Evolutionary conservation across 2,329 filamentous ascomycete species (phyloP), one percentile per base, ranked within the genome.

Genomic region (Colletotrichum sp.): DNA sequence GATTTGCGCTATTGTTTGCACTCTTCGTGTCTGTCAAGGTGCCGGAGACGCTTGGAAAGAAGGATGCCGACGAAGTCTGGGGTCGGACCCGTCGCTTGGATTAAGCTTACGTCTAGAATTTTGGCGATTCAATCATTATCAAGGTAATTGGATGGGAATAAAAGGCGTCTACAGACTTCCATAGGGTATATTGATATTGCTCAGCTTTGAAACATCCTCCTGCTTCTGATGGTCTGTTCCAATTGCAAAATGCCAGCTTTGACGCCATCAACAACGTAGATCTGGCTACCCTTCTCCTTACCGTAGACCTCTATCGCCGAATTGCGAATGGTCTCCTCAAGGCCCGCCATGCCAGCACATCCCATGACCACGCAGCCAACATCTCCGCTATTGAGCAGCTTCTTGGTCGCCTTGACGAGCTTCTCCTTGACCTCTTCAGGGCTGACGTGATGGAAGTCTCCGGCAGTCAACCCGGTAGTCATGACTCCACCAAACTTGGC

Each of bases 61-160:
- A 91, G 81, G 93, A 94, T 81, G 92, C 91, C 0, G 95, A 98
- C 80, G 96, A 98, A 82, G 96, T 98, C n/a, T 98, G 96, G 96
- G 95, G 94, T 1, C 88, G 95, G 73, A 88, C 87, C 57, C 86
- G 90, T 74, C 87, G 89, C 4, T 80, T 89, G 66, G 90, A 92
- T 78, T 92, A 80, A 43, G 84, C 18, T 78, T 92, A 80, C 15
- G 84, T 28, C 52, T 13, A 63, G 12, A 7, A 66, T 26, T 34
- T 3, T n/a, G 52, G 52, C 10, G 34, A 43, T 64, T 61, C 52
- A 26, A 12, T 6, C 24, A 18, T 9, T 28, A n/a, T 18, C 34
- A 52, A 10, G 18, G n/a, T 55, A 55, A 26, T 64, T 15, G 69
- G 48, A 26, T 38, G 48, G 24, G n/a, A 6, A 21, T 21, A 21